These are phyloP conservation scores for Sechiopsis laciniata DNA, from an alignment of 306 rosid genomes.

Conservation along the genomic window DNA sequence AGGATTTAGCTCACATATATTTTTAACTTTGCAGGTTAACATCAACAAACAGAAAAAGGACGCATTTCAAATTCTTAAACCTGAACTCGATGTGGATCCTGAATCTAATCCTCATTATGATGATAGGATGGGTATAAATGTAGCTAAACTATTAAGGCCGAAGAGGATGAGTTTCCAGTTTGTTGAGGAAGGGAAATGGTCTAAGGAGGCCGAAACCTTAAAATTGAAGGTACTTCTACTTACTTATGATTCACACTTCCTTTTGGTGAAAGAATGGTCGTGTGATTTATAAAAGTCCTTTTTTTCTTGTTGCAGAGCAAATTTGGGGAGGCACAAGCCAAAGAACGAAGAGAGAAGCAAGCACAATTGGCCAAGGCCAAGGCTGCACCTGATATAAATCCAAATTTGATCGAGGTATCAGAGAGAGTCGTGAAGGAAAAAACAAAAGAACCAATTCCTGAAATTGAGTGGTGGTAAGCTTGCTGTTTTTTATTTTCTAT, in stretches of 20 bases:
- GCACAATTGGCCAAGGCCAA: constrained; percentile 91
- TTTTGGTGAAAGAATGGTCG: neutral
- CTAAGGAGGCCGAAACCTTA: constrained; percentile 78
- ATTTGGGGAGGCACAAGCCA: constrained; percentile 98
- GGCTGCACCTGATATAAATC: constrained; percentile 95
- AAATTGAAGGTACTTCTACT: constrained; percentile 59
- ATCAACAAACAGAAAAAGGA: constrained; percentile 93
- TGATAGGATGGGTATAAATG: constrained; percentile 68
- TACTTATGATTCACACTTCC: neutral
- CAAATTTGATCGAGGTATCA: constrained; percentile 81
- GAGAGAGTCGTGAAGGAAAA: constrained; percentile 87
- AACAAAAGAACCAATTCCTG: constrained; percentile 80
- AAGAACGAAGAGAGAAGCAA: constrained; percentile 86
- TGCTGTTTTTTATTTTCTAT: constrained; percentile 19
- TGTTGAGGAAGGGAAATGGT: constrained; percentile 97
- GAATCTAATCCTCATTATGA: constrained; percentile 80
- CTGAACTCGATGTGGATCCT: constrained; percentile 83
- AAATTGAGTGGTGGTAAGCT: constrained; percentile 93
- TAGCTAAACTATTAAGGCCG: constrained; percentile 74
- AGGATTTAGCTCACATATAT: constrained; percentile 7
- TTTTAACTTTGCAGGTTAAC: constrained; percentile 61
- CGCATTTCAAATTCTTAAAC: constrained; percentile 78
- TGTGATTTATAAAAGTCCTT: neutral
- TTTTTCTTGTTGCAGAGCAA: constrained; percentile 50
- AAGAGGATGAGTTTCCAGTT: constrained; percentile 75